Conservation (phyloP, 495 filamentous ascomycete genomes). For the Staphylotrichum tortipilum region DNA sequence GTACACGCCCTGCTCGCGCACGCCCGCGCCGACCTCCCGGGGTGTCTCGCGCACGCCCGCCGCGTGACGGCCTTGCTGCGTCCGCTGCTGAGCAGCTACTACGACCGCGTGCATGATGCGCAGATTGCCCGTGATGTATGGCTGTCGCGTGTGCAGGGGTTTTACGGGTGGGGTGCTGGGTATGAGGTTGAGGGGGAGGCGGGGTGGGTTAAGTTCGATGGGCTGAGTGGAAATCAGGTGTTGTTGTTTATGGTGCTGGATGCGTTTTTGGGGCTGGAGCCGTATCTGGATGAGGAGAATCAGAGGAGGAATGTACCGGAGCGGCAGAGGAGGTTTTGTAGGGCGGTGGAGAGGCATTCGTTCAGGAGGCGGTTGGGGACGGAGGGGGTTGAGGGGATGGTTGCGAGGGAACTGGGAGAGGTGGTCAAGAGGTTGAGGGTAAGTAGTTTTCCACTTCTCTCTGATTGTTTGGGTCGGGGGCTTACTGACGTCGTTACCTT, state of each 20-base stretch:
- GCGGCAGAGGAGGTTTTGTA: slow-evolving; percentile 26
- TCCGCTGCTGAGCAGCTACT: slow-evolving; percentile 24
- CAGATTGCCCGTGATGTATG: slow-evolving; percentile 26
- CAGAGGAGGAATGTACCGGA: slow-evolving; percentile 22
- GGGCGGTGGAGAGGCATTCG: slow-evolving; percentile 16
- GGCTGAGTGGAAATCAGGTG: slow-evolving; percentile 36
- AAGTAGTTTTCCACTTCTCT: slow-evolving; percentile 4
- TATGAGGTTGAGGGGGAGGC: slow-evolving; percentile 11
- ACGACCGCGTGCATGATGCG: slow-evolving; percentile 17
- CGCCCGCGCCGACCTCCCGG: slow-evolving; percentile 14
- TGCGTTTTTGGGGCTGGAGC: slow-evolving; percentile 34
- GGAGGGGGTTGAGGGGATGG: slow-evolving; percentile 18
- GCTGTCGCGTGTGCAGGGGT: slow-evolving; percentile 35
- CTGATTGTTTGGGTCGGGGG: background rate
- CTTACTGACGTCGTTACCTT: background rate
- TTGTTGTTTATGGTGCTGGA: slow-evolving; percentile 37
- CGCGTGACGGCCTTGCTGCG: slow-evolving; percentile 19
- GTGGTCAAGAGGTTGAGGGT: slow-evolving; percentile 32
- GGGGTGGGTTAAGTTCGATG: slow-evolving; percentile 34
- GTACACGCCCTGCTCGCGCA: slow-evolving; percentile 19
- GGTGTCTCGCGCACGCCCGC: slow-evolving; percentile 17
- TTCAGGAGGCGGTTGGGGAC: slow-evolving; percentile 15
- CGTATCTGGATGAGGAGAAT: slow-evolving; percentile 26
- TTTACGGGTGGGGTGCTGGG: slow-evolving; percentile 35
- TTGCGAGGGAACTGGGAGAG: slow-evolving; percentile 23